A percentile compares a stretch with the other conserved stretches of the same genome.
These are phyloP conservation scores for Pestalotiopsis sp. DNA, from an alignment of 2,329 filamentous ascomycete genomes.

Conservation along the genomic window DNA sequence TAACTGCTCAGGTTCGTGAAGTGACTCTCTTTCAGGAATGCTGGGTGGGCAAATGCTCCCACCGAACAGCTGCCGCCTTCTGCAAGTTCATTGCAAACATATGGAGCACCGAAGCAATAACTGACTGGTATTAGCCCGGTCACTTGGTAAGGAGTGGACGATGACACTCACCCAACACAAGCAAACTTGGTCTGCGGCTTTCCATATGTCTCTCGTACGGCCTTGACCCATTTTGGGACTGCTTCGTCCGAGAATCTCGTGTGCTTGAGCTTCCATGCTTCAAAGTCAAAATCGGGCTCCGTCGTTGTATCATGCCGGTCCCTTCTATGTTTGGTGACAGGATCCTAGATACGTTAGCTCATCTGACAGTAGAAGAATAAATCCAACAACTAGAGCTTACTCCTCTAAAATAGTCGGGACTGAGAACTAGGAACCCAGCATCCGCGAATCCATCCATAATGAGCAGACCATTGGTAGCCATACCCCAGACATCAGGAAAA, in stretches of 20 bases:
- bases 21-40: conserved; percentile 49
- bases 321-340: conserved; percentile 43
- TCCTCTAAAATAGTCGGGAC: conserved; percentile 47
- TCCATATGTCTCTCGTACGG: conserved; percentile 38
- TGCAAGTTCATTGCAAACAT: conserved; percentile 44
- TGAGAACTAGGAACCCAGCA: conserved; percentile 43
- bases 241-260: conserved; percentile 41
- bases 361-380: not conserved
- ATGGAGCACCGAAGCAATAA: conserved; percentile 45
- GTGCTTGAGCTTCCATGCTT: conserved; percentile 51
- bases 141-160: conserved; percentile 10
- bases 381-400: conserved; percentile 26
- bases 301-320: conserved; percentile 28
- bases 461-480: conserved; percentile 44
- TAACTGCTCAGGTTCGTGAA: conserved; percentile 40
- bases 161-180: conserved; percentile 37
- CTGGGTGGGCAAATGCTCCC: conserved; percentile 54
- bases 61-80: conserved; percentile 34
- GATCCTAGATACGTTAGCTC: conserved; percentile 34
- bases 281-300: conserved; percentile 46
- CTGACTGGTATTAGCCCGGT: conserved; percentile 14
- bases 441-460: conserved; percentile 50
- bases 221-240: conserved; percentile 46
- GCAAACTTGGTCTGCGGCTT: conserved; percentile 37
- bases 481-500: conserved; percentile 47